These are phyloP conservation scores for Leccinum barrowsii DNA, from an alignment of 768 basidiomycete genomes.

Conservation along the genomic window DNA sequence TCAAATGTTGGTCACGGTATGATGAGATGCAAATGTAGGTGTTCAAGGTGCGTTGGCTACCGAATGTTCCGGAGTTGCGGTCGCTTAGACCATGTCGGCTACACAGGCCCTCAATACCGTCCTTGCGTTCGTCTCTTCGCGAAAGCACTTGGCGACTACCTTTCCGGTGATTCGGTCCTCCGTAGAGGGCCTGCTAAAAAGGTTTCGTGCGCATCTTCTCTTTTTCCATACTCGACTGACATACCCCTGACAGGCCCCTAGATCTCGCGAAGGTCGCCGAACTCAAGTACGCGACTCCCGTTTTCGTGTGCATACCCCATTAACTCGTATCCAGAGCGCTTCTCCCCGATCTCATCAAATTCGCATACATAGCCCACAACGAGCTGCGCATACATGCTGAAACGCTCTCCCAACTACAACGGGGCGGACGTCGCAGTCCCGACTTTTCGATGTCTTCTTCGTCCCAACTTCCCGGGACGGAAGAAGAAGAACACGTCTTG, in stretches of 20 bases:
- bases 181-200: slow-evolving; percentile 76
- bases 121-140: slow-evolving; percentile 78
- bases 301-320: not conserved
- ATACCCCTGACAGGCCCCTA: slow-evolving; percentile 54
- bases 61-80: not conserved
- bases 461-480: slow-evolving; percentile 25
- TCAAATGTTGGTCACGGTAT: not conserved
- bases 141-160: slow-evolving; percentile 76
- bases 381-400: slow-evolving; percentile 56
- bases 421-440: slow-evolving; percentile 35
- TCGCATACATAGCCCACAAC: slow-evolving; percentile 71
- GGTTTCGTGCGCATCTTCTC: slow-evolving; percentile 38
- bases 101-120: slow-evolving; percentile 82
- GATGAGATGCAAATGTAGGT: slow-evolving; percentile 28
- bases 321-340: slow-evolving; percentile 50
- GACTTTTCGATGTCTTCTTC: slow-evolving; percentile 36
- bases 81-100: not conserved
- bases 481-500: slow-evolving; percentile 47
- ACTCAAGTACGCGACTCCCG: slow-evolving; percentile 55
- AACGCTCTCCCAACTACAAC: slow-evolving; percentile 19
- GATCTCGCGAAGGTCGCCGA: slow-evolving; percentile 78
- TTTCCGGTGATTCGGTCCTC: slow-evolving; percentile 72
- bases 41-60: slow-evolving; percentile 35
- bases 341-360: slow-evolving; percentile 76
- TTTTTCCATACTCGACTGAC: not conserved